Evolutionary conservation across 2,329 filamentous ascomycete genomes (phyloP).

Genomic region (Sclerotinia glacialis): DNA sequence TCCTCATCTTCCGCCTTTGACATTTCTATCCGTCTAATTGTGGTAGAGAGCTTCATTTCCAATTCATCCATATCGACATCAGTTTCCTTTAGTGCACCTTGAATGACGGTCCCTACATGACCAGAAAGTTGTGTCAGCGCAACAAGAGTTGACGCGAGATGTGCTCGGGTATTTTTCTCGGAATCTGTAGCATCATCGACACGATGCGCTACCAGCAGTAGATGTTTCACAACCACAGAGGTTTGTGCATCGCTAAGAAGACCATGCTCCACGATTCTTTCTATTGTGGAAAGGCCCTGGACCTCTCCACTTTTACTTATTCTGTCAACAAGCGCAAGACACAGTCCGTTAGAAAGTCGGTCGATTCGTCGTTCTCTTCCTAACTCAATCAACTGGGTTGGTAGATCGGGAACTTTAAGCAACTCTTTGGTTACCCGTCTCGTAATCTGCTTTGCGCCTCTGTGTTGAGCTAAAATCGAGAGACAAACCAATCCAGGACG

Average conservation of each 20-base stretch:
- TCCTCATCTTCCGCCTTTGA: conserved; percentile 52
- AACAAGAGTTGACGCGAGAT: conserved; percentile 66
- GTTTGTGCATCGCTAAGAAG: conserved; percentile 63
- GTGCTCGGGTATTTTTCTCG: conserved; percentile 56
- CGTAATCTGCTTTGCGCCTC: conserved; percentile 67
- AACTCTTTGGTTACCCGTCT: conserved; percentile 67
- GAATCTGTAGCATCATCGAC: conserved; percentile 54
- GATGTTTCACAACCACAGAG: conserved; percentile 61
- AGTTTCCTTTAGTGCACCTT: conserved; percentile 62
- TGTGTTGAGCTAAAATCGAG: conserved; percentile 77
- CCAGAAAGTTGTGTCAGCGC: conserved; percentile 59
- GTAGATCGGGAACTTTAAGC: conserved; percentile 60
- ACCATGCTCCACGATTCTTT: conserved; percentile 57
- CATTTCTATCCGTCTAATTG: conserved; percentile 58
- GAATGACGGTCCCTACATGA: conserved; percentile 60
- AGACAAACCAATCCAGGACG: conserved; percentile 75
- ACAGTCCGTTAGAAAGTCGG: conserved; percentile 69
- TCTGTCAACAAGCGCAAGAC: conserved; percentile 61
- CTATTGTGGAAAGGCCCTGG: conserved; percentile 57
- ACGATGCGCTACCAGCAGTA: conserved; percentile 60
- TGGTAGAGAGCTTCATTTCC: conserved; percentile 70
- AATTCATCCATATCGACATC: conserved; percentile 71
- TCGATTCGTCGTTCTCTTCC: conserved; percentile 65
- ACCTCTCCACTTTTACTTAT: conserved; percentile 59
- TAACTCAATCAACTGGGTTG: conserved; percentile 58